Evolutionary conservation across 768 basidiomycete species (phyloP).

Genomic region (Russula brevipes): DNA sequence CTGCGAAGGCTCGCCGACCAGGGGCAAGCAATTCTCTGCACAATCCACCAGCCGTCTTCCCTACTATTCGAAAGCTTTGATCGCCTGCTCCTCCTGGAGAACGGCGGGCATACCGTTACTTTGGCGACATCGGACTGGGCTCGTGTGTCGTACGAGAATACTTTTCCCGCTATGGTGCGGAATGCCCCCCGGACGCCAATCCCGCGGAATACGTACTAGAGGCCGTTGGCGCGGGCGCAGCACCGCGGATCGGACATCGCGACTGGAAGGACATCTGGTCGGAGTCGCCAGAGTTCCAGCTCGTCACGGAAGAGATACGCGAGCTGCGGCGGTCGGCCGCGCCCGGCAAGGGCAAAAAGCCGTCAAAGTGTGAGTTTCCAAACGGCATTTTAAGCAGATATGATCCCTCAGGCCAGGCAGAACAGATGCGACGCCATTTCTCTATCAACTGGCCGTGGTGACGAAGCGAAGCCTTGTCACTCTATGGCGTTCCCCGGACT

Average conservation of each 20-base stretch:
- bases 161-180: slow-evolving; percentile 68
- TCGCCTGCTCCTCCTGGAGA: slow-evolving; percentile 58
- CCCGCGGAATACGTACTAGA: slow-evolving; percentile 74
- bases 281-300: slow-evolving; percentile 54
- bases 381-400: neutral
- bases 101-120: slow-evolving; percentile 90
- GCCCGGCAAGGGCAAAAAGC: neutral
- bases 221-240: slow-evolving; percentile 81
- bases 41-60: slow-evolving; percentile 84
- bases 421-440: slow-evolving; percentile 68
- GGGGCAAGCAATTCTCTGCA: slow-evolving; percentile 87
- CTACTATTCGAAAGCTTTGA: slow-evolving; percentile 86
- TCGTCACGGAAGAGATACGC: slow-evolving; percentile 32
- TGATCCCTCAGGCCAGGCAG: neutral
- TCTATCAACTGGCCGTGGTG: slow-evolving; percentile 68
- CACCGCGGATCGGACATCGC: slow-evolving; percentile 62
- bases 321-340: slow-evolving; percentile 33
- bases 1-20: slow-evolving; percentile 75
- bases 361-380: slow-evolving; percentile 5
- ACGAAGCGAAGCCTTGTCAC: slow-evolving; percentile 60
- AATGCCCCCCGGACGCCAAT: slow-evolving; percentile 72
- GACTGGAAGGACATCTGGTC: slow-evolving; percentile 89
- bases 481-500: slow-evolving; percentile 80
- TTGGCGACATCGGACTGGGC: slow-evolving; percentile 79
- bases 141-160: slow-evolving; percentile 66